phyloP scores from a whole-genome alignment of 371 early-diverging fungal genomes.

The Smittium mucronatum region DNA sequence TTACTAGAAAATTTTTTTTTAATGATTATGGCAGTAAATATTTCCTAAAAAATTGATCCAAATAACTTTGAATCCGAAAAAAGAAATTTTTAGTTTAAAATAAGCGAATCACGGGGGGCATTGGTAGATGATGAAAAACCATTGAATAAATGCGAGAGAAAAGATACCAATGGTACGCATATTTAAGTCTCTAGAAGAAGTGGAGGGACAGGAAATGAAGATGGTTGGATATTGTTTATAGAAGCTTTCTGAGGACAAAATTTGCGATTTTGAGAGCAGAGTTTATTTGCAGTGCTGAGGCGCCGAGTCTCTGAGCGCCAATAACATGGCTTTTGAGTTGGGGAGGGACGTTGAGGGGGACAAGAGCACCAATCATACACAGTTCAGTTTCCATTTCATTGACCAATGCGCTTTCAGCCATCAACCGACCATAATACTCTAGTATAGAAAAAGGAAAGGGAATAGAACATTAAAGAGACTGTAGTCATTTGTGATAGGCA shows the following conservation, averaged over 20 bases:
- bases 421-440: conserved; percentile 24
- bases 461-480: neutral
- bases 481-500: neutral
- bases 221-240: too few relatives aligned
- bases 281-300: conserved; percentile 15
- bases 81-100: too few relatives aligned
- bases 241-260: conserved; percentile 10
- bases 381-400: conserved; percentile 33
- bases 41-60: too few relatives aligned
- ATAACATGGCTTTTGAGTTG: conserved; percentile 38
- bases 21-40: too few relatives aligned
- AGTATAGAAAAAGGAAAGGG: neutral
- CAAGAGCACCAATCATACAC: conserved; percentile 37
- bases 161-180: too few relatives aligned
- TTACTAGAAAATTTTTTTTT: too few relatives aligned
- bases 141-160: too few relatives aligned
- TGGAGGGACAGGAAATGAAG: too few relatives aligned
- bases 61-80: too few relatives aligned
- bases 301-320: conserved; percentile 24
- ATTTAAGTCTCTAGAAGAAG: too few relatives aligned
- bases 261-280: conserved; percentile 19
- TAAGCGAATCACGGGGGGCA: too few relatives aligned
- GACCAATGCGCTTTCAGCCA: conserved; percentile 20
- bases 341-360: conserved; percentile 37
- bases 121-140: too few relatives aligned